These are phyloP conservation scores for Penstemon eatonii DNA, from an alignment of 257 asterid genomes.

Conservation along the genomic window DNA sequence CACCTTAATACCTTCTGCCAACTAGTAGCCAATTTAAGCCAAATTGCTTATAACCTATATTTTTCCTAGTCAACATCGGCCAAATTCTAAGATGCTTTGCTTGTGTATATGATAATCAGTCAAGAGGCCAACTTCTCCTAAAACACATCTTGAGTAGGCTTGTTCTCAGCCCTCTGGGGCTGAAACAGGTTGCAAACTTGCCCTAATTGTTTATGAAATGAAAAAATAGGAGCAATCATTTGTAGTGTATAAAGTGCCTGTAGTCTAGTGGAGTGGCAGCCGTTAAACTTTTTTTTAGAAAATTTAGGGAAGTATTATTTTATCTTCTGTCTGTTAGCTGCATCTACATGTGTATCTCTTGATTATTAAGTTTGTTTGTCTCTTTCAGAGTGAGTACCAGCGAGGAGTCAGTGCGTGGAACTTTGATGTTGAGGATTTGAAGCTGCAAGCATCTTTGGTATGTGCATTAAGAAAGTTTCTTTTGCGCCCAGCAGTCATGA, in stretches of 20 bases:
- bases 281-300: slow-evolving; percentile 9
- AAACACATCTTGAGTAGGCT: background rate
- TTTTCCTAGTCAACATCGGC: background rate
- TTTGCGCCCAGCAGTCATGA: slow-evolving; percentile 9
- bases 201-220: slow-evolving; percentile 3
- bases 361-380: slow-evolving; percentile 27
- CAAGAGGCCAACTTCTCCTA: slow-evolving; percentile 9
- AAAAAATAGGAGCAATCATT: slow-evolving; percentile 17
- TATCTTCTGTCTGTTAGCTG: background rate
- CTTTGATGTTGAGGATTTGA: slow-evolving; percentile 93
- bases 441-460: slow-evolving; percentile 93
- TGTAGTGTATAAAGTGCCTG: slow-evolving; percentile 13
- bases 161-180: slow-evolving; percentile 8
- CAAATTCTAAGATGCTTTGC: slow-evolving; percentile 8
- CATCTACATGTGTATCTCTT: slow-evolving; percentile 5
- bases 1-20: slow-evolving; percentile 8
- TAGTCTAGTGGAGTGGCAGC: background rate
- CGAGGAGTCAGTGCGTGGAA: slow-evolving; percentile 99
- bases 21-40: slow-evolving; percentile 15
- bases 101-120: slow-evolving; percentile 8
- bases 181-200: slow-evolving; percentile 9
- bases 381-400: slow-evolving; percentile 87
- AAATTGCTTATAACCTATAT: slow-evolving; percentile 3
- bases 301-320: slow-evolving; percentile 1
- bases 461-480: slow-evolving; percentile 25